Evolutionary conservation across 139 green algal species (phyloP).

Genomic region (Pleodorina starrii): DNA sequence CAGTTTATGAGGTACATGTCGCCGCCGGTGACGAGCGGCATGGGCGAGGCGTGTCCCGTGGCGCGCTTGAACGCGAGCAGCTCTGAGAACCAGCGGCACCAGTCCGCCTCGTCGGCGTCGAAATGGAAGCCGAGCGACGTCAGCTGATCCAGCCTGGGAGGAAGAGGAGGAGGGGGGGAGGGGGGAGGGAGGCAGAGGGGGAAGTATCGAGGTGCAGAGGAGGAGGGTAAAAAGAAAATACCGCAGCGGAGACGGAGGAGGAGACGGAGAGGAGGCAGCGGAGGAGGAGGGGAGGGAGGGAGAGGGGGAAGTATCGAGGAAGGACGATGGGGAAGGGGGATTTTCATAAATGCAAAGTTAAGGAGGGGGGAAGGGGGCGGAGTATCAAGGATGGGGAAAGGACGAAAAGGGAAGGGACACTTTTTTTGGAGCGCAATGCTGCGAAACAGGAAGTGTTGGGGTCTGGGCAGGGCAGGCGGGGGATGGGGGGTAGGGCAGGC

Average conservation of each 20-base stretch:
- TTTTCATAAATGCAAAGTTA: too few relatives aligned
- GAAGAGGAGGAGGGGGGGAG: not conserved
- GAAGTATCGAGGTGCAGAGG: too few relatives aligned
- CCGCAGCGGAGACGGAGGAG: not conserved
- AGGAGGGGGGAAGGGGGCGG: too few relatives aligned
- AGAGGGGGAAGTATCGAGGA: too few relatives aligned
- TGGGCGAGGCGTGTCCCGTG: constrained; percentile 68
- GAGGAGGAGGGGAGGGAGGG: not conserved
- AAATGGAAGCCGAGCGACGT: constrained; percentile 74
- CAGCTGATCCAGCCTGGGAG: constrained; percentile 40
- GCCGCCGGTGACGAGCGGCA: constrained; percentile 54
- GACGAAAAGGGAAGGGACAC: too few relatives aligned
- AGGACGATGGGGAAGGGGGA: too few relatives aligned
- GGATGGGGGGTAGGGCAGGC: too few relatives aligned
- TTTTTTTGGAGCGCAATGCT: too few relatives aligned
- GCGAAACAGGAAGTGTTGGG: too few relatives aligned
- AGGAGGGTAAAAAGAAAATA: too few relatives aligned
- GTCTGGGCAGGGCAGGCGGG: too few relatives aligned
- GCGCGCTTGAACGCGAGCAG: constrained; percentile 61
- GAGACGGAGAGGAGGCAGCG: not conserved
- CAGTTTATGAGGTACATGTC: constrained; percentile 81
- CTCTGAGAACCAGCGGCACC: constrained; percentile 76
- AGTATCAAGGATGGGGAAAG: too few relatives aligned
- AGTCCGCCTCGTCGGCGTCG: constrained; percentile 79
- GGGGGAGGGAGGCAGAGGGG: not conserved